phyloP scores from a whole-genome alignment of 192 early-diverging fungal genomes.

The Hyaloraphidium curvatum region DNA sequence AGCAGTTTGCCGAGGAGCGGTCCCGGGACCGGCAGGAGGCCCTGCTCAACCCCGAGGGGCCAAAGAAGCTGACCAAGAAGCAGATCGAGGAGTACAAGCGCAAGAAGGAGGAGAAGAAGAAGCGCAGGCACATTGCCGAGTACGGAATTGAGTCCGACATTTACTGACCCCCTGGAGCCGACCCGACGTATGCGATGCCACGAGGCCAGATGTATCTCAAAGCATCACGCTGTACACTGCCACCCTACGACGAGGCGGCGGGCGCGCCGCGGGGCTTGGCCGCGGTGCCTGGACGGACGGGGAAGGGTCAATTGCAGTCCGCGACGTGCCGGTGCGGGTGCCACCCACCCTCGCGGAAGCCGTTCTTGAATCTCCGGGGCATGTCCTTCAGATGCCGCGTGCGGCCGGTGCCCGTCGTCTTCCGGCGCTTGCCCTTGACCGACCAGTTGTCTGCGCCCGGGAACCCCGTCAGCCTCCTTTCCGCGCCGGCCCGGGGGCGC shows the following conservation, averaged over 20 bases:
- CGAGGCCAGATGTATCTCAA: no score
- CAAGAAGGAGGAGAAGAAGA: background rate
- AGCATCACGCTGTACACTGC: no score
- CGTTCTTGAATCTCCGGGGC: constrained; percentile 90
- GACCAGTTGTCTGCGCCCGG: constrained; percentile 65
- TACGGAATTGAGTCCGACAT: background rate
- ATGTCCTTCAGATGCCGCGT: constrained; percentile 91
- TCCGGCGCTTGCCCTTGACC: constrained; percentile 90
- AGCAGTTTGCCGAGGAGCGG: background rate
- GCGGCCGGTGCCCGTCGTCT: constrained; percentile 98
- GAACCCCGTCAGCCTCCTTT: background rate
- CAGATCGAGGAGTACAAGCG: background rate
- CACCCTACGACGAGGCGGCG: no score
- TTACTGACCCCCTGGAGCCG: no score
- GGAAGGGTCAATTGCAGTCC: no score
- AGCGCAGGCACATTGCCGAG: background rate
- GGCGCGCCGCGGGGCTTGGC: no score
- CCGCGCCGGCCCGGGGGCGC: no score
- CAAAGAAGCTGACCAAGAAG: constrained; percentile 1
- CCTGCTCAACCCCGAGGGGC: no score
- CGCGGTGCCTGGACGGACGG: no score
- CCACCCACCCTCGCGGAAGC: constrained; percentile 80
- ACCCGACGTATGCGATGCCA: no score
- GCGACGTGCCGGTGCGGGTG: no score
- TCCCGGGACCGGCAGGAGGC: background rate